Base-by-base conservation (phyloP, 2,329 filamentous ascomycete species). In the Colletotrichum somersetense region DNA sequence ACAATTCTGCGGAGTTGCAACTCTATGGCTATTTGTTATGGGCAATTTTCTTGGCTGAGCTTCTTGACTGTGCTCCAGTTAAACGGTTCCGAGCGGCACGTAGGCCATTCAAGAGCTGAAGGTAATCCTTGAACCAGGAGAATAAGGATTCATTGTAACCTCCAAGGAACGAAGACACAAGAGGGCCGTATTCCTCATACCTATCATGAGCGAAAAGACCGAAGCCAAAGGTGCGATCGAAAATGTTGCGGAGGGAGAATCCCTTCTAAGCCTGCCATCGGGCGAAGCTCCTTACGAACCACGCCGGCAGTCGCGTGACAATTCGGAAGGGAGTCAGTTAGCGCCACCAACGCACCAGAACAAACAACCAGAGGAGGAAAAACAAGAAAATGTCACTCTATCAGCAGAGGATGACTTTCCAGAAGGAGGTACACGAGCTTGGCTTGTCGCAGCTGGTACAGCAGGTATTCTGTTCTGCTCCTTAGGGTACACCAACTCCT, bases 391-490 rank as follows among this genome's bases (percentile, higher is more conserved):
- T 16, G 46, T 56, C 1, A 64, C 46, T 8, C 46, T 64, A 7
- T 69, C 55, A 18, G 40, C 16, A 1, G 64, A 62, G 4, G 64
- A 72, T 16, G 57, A 48, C 0, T 74, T 62, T 4, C 81, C 81
- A 0, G 78, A 83, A 58, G 79, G 81, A 18, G 80, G 83, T 38
- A 14, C 81, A 33, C 59, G 78, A 73, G 83, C 83, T 5, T 85
- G 84, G 84, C 77, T 84, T 0, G 82, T 82, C 4, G 83, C 82
- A 0, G 71, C 77, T 8, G 83, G 82, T 5, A 78, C 77, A 2
- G 79, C 75, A 0, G 78, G 73, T 26, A 76, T 80, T 33, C 80
- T 84, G 67, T 78, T 79, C 48, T 78, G 76, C 44, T 76, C 76
- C 2, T 68, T 78, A 18, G 77, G 77, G 11, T 78, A 77, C 40